phyloP scores from a whole-genome alignment of 2,329 filamentous ascomycete genomes.

The Hymenoscyphus scutula region DNA sequence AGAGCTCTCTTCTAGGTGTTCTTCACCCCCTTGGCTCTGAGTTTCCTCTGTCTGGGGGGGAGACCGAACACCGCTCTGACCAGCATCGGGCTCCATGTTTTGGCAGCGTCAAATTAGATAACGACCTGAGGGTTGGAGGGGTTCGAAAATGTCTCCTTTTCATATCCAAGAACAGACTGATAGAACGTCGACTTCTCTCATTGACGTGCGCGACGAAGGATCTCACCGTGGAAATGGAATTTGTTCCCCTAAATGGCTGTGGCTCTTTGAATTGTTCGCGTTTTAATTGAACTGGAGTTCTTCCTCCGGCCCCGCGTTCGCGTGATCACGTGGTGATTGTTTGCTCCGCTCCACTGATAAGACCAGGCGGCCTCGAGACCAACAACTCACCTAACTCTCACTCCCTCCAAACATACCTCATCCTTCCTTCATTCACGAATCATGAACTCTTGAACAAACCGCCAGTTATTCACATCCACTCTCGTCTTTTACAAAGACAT shows the following conservation, averaged over 20 bases:
- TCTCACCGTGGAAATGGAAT: neutral
- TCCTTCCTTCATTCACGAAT: neutral
- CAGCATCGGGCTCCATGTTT: neutral
- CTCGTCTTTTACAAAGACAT: neutral
- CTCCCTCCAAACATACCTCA: conserved; percentile 13
- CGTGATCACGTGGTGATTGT: conserved; percentile 9
- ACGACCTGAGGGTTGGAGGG: neutral
- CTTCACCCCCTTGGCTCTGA: neutral
- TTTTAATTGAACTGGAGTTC: neutral
- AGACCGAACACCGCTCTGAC: conserved; percentile 4
- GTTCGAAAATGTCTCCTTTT: neutral
- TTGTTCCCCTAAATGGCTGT: neutral
- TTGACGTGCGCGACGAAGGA: neutral
- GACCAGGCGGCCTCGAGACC: neutral
- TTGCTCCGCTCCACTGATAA: conserved; percentile 5
- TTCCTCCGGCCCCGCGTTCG: neutral
- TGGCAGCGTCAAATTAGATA: neutral
- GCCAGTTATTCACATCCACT: neutral
- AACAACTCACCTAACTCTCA: neutral
- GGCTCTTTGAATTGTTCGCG: neutral
- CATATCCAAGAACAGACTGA: neutral
- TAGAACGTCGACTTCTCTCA: neutral
- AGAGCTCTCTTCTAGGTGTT: neutral
- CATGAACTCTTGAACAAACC: neutral
- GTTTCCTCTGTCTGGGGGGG: conserved; percentile 7